phyloP scores from a whole-genome alignment of 768 basidiomycete genomes.

The Boletus sp. region DNA sequence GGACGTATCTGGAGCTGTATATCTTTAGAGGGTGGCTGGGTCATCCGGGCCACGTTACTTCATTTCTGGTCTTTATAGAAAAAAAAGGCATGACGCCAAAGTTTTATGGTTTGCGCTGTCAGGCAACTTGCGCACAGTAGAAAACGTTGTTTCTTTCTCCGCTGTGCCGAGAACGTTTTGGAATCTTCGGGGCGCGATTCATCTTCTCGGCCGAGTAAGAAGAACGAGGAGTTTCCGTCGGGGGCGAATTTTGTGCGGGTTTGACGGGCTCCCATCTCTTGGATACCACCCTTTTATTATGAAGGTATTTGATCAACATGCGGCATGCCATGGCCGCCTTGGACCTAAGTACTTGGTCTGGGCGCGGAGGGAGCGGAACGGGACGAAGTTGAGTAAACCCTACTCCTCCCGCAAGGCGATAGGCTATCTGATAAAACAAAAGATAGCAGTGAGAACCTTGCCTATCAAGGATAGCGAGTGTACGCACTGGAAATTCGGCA shows the following conservation, averaged over 20 bases:
- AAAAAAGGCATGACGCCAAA: not conserved
- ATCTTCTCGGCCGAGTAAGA: not conserved
- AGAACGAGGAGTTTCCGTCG: not conserved
- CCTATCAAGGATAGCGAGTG: not conserved
- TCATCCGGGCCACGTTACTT: not conserved
- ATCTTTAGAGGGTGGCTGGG: not conserved
- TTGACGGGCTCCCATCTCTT: not conserved
- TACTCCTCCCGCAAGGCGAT: not conserved
- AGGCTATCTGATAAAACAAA: not conserved
- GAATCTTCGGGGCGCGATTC: not conserved
- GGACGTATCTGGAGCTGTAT: not conserved
- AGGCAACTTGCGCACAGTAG: too few species aligned
- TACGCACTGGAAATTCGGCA: not conserved
- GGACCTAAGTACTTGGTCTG: not conserved
- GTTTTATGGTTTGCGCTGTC: not conserved
- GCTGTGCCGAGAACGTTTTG: not conserved
- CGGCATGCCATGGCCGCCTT: not conserved
- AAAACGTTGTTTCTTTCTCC: not conserved
- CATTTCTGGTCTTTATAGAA: not conserved
- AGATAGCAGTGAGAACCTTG: not conserved
- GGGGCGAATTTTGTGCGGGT: conserved; percentile 9
- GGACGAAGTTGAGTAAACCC: not conserved
- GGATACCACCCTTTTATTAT: not conserved
- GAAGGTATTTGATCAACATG: not conserved
- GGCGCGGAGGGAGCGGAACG: not conserved